Conservation (phyloP, 192 early-diverging fungal species). For the Anaeromyces robustus region DNA sequence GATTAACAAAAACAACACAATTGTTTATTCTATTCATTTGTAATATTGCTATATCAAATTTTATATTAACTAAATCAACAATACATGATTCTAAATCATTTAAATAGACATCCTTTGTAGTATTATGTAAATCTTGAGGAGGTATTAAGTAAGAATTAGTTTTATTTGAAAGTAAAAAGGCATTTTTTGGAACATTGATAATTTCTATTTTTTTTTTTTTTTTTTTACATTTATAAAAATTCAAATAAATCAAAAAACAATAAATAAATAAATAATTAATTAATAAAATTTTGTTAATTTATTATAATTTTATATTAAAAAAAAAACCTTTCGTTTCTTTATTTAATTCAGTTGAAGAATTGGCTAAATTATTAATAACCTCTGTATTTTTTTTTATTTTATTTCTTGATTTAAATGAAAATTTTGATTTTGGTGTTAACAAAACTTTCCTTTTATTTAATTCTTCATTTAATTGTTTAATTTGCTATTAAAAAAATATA, state of each 20-base stretch:
- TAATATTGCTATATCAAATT: constrained; percentile 41
- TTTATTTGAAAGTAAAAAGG: constrained; percentile 10
- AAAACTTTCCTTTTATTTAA: constrained; percentile 15
- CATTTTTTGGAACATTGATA: constrained; percentile 16
- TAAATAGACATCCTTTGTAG: constrained; percentile 38
- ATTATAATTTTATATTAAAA: too few relatives aligned
- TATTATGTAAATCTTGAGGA: neutral
- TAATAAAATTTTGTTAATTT: too few relatives aligned
- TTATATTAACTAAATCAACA: constrained; percentile 36
- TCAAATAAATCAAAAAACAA: too few relatives aligned
- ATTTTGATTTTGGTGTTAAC: constrained; percentile 39
- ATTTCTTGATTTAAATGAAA: constrained; percentile 48
- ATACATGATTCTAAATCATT: constrained; percentile 39
- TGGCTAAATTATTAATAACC: neutral
- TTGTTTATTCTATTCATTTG: constrained; percentile 55
- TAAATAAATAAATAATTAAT: too few relatives aligned
- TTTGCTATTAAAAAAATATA: neutral
- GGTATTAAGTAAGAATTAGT: constrained; percentile 11
- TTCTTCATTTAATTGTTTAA: constrained; percentile 10
- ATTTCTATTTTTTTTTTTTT: neutral
- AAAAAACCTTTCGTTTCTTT: neutral
- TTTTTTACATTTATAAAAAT: too few relatives aligned
- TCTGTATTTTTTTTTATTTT: neutral
- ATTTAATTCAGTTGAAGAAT: neutral
- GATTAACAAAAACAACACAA: constrained; percentile 48